These are phyloP conservation scores for Phytopythium oedochilum DNA, from an alignment of 352 stramenopile species.

Conservation along the genomic window DNA sequence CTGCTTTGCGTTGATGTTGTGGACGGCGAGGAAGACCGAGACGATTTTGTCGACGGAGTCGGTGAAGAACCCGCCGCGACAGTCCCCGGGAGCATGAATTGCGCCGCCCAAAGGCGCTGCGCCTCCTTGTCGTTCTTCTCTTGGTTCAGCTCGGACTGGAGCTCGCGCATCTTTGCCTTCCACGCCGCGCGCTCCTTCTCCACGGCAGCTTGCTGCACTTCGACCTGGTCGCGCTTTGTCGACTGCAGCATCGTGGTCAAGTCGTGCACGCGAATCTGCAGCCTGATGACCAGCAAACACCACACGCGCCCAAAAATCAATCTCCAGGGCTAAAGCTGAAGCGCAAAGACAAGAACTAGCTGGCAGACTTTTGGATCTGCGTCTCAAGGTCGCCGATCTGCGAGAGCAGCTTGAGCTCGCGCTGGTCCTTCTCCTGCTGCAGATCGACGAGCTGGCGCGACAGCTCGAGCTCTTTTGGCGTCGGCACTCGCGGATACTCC, in stretches of 20 bases:
- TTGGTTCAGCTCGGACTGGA: conserved; percentile 47
- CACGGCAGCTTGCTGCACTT: conserved; percentile 39
- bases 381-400: conserved; percentile 64
- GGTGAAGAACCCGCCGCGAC: not conserved
- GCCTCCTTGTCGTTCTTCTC: conserved; percentile 70
- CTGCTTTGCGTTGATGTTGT: conserved; percentile 1
- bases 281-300: conserved; percentile 16
- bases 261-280: conserved; percentile 52
- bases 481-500: conserved; percentile 69
- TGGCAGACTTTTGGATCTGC: conserved; percentile 58
- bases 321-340: no score
- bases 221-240: conserved; percentile 62
- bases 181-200: conserved; percentile 41
- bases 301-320: no score
- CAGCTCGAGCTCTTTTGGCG: conserved; percentile 66
- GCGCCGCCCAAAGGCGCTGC: conserved; percentile 50
- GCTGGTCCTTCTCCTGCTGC: conserved; percentile 62
- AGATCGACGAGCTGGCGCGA: conserved; percentile 58
- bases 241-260: conserved; percentile 44
- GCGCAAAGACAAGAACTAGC: not conserved
- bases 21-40: not conserved
- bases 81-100: conserved; percentile 20
- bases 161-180: conserved; percentile 25
- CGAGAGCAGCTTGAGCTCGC: conserved; percentile 50
- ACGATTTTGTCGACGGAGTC: conserved; percentile 3